Conservation (phyloP, 805 yeast genomes). For the Debaryomyces tyrocola region DNA sequence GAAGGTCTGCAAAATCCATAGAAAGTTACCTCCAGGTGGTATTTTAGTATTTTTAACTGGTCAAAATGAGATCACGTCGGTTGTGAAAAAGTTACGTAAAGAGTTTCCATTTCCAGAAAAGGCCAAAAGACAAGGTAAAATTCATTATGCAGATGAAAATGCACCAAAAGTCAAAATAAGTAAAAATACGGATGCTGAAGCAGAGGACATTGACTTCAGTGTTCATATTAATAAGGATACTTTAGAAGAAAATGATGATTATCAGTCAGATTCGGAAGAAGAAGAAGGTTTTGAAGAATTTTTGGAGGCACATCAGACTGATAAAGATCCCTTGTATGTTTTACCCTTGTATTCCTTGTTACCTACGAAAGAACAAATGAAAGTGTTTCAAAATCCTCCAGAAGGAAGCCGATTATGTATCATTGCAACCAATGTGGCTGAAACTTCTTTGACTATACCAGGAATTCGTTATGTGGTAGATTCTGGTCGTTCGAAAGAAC, state of each 20-base stretch:
- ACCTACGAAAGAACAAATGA: conserved; percentile 95
- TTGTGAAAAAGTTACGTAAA: conserved; percentile 66
- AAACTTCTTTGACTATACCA: conserved; percentile 95
- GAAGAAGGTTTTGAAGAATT: conserved; percentile 74
- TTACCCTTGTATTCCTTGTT: conserved; percentile 88
- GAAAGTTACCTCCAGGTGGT: conserved; percentile 87
- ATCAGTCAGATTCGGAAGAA: conserved; percentile 53
- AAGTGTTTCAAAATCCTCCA: conserved; percentile 85
- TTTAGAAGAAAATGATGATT: conserved; percentile 42
- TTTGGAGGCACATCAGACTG: conserved; percentile 68
- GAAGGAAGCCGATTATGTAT: conserved; percentile 83
- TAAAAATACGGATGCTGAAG: conserved; percentile 71
- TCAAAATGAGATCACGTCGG: conserved; percentile 80
- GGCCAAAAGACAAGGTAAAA: conserved; percentile 8
- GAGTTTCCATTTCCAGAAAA: conserved; percentile 60
- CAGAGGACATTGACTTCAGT: conserved; percentile 83
- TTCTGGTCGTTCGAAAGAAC: conserved; percentile 90
- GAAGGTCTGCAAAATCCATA: conserved; percentile 86
- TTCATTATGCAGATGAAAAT: conserved; percentile 28
- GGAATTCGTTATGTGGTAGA: conserved; percentile 94
- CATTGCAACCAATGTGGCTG: conserved; percentile 97
- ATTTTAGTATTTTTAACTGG: conserved; percentile 91
- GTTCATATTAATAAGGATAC: conserved; percentile 40
- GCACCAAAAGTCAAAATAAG: conserved; percentile 50
- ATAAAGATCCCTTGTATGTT: conserved; percentile 79